phyloP scores from a whole-genome alignment of 345 rosid genomes.

The Ceriops zippeliana region DNA sequence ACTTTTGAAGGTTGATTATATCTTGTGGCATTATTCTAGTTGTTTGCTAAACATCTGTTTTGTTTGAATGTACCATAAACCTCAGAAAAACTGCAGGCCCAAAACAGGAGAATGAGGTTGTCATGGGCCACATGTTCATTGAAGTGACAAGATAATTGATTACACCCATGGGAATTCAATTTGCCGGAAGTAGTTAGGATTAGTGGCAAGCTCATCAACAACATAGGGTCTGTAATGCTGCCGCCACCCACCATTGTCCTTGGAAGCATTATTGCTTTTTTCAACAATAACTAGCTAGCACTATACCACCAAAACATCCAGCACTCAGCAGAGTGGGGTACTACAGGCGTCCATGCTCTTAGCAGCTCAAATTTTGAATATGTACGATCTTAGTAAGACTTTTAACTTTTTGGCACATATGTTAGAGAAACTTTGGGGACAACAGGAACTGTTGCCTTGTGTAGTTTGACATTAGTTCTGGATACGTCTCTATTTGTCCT shows the following conservation, averaged over 20 bases:
- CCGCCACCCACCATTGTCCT: background rate
- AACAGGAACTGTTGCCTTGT: too few relatives aligned
- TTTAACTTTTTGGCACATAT: too few relatives aligned
- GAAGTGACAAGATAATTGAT: background rate
- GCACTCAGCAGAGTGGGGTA: too few relatives aligned
- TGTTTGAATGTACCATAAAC: background rate
- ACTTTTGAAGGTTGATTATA: slow-evolving; percentile 12
- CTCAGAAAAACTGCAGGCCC: slow-evolving; percentile 4
- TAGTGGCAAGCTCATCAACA: slow-evolving; percentile 3
- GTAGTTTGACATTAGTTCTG: too few relatives aligned
- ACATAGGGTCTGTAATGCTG: background rate
- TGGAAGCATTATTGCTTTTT: background rate
- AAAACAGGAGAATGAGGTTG: background rate
- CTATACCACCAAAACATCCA: too few relatives aligned
- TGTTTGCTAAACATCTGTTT: background rate
- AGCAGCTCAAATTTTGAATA: too few relatives aligned
- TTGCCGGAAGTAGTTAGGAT: background rate
- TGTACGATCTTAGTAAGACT: too few relatives aligned
- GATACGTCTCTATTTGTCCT: too few relatives aligned
- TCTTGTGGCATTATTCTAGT: background rate
- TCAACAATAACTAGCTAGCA: too few relatives aligned
- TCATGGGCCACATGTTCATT: background rate
- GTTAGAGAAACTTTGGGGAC: too few relatives aligned
- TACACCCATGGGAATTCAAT: background rate
- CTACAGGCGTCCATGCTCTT: too few relatives aligned